Base-by-base conservation (phyloP, 768 basidiomycete species). In the Psilocybe subaeruginosa region DNA sequence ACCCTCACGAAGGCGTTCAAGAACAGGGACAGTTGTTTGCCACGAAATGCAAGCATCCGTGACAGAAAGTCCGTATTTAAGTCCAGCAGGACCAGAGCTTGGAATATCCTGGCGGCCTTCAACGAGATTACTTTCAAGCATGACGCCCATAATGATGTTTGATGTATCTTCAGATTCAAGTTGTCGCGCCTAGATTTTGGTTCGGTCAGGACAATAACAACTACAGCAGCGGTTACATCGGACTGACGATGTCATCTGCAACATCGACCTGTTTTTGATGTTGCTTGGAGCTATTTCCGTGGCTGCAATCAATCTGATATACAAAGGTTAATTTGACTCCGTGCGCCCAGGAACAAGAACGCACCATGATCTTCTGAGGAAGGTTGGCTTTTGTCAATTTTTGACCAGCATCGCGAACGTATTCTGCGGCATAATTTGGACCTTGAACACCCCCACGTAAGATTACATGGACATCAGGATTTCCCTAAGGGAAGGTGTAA, bases 201-300 rank as follows among this genome's bases (percentile, higher is more conserved):
- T 51, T 11, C 31, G 35, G n/a, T 55, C 11, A 59, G 23, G 35
- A 16, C 30, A 37, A 27, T 49, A 51, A 8, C 33, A 41, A 52
- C 19, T 37, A 17, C 2, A 54, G 41, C 47, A 56, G 29, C 56
- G 46, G 58, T 29, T 14, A 8, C 47, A 64, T 35, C 58, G 59
- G 51, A 73, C 88, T 74, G 68, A 94, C 95, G 64, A 99, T 90
- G 70, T 97, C 89, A 33, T 93, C 90, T 7, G 92, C 93, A 37
- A 99, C 97, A 60, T 91, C 88, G 3, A 88, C 78, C 77, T 99
- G 97, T 67, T 88, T 92, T 61, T 85, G 79, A 74, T 97, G 92
- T 71, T 97, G 92, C 76, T 99, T 98, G 61, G 82, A 86, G 68
- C 91, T 93, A 77, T 99, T 98, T 61, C 97, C 95, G 72, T 98